phyloP scores from a whole-genome alignment of 805 yeast species.

The Myxozyma melibiosi region DNA sequence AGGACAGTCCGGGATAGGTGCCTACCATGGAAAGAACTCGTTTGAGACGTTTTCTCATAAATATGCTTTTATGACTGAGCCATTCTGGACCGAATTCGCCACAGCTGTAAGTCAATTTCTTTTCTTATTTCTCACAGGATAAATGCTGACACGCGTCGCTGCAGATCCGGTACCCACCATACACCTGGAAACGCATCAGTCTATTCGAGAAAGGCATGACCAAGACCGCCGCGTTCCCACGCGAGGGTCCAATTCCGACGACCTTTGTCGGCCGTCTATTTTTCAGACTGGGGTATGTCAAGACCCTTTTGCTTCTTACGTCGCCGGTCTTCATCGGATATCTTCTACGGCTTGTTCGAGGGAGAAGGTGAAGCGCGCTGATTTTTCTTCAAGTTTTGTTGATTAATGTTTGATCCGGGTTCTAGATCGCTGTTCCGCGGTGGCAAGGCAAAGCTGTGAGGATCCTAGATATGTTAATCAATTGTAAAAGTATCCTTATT shows the following conservation, averaged over 20 bases:
- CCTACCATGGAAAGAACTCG: slow-evolving; percentile 75
- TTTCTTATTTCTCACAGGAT: background rate
- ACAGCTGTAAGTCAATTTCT: slow-evolving; percentile 63
- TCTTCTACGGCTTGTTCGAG: too few relatives aligned
- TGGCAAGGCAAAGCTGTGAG: too few relatives aligned
- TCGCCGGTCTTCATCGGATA: too few relatives aligned
- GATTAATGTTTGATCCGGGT: too few relatives aligned
- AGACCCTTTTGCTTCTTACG: too few relatives aligned
- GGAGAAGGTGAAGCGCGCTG: too few relatives aligned
- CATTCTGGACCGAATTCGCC: slow-evolving; percentile 62
- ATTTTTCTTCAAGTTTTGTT: too few relatives aligned
- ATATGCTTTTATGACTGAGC: slow-evolving; percentile 66
- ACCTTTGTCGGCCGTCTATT: slow-evolving; percentile 8
- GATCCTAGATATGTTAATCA: too few relatives aligned
- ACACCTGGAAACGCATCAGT: slow-evolving; percentile 6
- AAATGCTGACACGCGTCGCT: background rate
- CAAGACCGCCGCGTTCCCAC: slow-evolving; percentile 20
- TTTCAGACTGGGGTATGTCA: slow-evolving; percentile 8
- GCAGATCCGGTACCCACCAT: slow-evolving; percentile 29
- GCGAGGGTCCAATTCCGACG: slow-evolving; percentile 26
- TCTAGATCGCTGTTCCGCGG: too few relatives aligned
- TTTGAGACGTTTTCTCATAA: slow-evolving; percentile 75
- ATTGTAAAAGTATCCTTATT: too few relatives aligned
- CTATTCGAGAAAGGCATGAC: background rate
- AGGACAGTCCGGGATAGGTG: slow-evolving; percentile 81